Percentiles rank a stretch among this genome's conserved stretches.
Evolutionary conservation across 139 green algal species (phyloP).

Genomic region (Nannochloris sp.): DNA sequence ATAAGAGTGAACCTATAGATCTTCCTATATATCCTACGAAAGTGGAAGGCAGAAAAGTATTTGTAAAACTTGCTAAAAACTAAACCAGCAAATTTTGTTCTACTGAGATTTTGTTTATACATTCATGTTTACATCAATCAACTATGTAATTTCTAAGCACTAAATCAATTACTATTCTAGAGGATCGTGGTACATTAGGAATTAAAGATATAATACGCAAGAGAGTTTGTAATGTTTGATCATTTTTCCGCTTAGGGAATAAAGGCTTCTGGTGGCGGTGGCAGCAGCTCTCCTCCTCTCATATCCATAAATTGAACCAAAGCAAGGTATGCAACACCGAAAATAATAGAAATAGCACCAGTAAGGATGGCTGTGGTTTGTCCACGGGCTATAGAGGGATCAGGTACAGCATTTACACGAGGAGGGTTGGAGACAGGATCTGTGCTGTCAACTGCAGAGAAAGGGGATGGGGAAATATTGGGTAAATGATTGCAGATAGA

Average conservation of each 20-base stretch:
- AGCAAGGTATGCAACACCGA: constrained; percentile 34
- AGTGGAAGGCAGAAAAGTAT: constrained; percentile 7
- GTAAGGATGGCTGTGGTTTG: constrained; percentile 43
- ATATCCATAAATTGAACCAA: constrained; percentile 35
- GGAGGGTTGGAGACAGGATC: no score
- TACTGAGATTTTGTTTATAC: background rate
- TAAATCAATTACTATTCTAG: no score
- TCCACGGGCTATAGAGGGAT: constrained; percentile 20
- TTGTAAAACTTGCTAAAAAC: constrained; percentile 19
- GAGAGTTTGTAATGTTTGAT: no score
- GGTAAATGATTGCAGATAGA: no score
- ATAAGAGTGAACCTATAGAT: constrained; percentile 19
- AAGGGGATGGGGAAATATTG: no score
- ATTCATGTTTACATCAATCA: background rate
- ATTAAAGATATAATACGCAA: no score
- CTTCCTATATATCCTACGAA: constrained; percentile 17
- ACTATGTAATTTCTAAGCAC: no score
- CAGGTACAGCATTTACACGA: no score
- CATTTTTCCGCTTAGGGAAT: constrained; percentile 9
- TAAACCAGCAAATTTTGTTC: background rate
- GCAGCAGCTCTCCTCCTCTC: constrained; percentile 34
- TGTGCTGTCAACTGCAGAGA: no score
- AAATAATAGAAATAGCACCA: constrained; percentile 40
- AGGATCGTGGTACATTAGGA: no score
- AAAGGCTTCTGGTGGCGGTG: constrained; percentile 39